Percentiles rank a stretch among this genome's conserved stretches.
These are phyloP conservation scores for Termitomyces bulborhizus DNA, from an alignment of 768 basidiomycete genomes.

Conservation along the genomic window DNA sequence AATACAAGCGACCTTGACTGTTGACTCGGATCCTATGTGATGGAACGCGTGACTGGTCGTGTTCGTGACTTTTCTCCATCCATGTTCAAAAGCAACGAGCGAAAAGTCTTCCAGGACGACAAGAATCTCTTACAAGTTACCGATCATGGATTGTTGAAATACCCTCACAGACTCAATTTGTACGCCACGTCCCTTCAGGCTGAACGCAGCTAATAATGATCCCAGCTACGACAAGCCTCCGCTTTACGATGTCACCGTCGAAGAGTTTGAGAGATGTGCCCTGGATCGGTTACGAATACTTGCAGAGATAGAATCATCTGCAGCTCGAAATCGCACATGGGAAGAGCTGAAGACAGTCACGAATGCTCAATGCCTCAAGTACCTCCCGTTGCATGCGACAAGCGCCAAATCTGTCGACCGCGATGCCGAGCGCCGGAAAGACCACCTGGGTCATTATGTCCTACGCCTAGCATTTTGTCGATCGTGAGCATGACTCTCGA, in stretches of 20 bases:
- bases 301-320: conserved; percentile 87
- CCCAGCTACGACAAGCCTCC: conserved; percentile 84
- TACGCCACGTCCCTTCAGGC: conserved; percentile 26
- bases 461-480: conserved; percentile 92
- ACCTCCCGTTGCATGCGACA: conserved; percentile 64
- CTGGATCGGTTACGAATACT: conserved; percentile 83
- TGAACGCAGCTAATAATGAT: conserved; percentile 6
- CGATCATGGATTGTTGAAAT: conserved; percentile 32
- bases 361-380: conserved; percentile 58
- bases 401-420: conserved; percentile 40
- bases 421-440: conserved; percentile 67
- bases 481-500: conserved; percentile 56
- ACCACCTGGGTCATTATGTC: conserved; percentile 92
- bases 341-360: conserved; percentile 71
- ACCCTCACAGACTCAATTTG: conserved; percentile 79
- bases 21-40: not conserved
- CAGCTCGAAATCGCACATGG: conserved; percentile 75
- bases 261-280: conserved; percentile 92
- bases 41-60: conserved; percentile 17
- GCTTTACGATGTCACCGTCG: conserved; percentile 81
- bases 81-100: conserved; percentile 33
- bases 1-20: not conserved
- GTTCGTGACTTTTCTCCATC: conserved; percentile 11
- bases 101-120: conserved; percentile 17
- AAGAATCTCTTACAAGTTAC: conserved; percentile 19